Evolutionary conservation across 1,284 basidiomycete genomes (phyloP).

Genomic region (Wolfiporia cocos): DNA sequence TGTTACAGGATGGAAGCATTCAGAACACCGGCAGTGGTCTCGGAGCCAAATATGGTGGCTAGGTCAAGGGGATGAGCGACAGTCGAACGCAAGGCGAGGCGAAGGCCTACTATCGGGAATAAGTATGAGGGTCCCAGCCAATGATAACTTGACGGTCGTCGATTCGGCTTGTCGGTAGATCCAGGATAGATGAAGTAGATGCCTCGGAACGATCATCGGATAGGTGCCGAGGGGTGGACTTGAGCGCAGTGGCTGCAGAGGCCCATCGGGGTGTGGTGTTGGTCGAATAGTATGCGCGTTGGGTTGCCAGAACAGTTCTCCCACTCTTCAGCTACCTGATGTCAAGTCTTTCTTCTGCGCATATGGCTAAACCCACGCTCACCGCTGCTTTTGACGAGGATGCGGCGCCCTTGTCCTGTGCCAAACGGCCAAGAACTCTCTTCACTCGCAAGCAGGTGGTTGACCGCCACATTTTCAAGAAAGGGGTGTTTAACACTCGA

Average conservation of each 20-base stretch:
- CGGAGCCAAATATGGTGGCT: constrained; percentile 72
- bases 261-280: constrained; percentile 4
- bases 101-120: constrained; percentile 63
- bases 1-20: constrained; percentile 86
- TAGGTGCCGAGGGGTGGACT: no score
- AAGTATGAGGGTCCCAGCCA: constrained; percentile 59
- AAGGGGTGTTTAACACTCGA: no score
- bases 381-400: background rate
- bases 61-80: background rate
- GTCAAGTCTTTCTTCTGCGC: no score
- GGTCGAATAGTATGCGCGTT: no score
- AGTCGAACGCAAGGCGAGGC: background rate
- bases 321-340: no score
- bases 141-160: constrained; percentile 58
- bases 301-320: no score
- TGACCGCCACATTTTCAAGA: constrained; percentile 7
- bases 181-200: constrained; percentile 15
- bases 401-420: background rate
- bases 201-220: no score
- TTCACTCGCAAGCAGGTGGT: constrained; percentile 2
- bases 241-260: constrained; percentile 5
- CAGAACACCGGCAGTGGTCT: constrained; percentile 86
- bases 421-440: background rate
- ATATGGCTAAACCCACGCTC: background rate
- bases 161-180: constrained; percentile 50